Base-by-base conservation (phyloP, 441 rosid genomes). In the Theobroma grandiflorum region DNA sequence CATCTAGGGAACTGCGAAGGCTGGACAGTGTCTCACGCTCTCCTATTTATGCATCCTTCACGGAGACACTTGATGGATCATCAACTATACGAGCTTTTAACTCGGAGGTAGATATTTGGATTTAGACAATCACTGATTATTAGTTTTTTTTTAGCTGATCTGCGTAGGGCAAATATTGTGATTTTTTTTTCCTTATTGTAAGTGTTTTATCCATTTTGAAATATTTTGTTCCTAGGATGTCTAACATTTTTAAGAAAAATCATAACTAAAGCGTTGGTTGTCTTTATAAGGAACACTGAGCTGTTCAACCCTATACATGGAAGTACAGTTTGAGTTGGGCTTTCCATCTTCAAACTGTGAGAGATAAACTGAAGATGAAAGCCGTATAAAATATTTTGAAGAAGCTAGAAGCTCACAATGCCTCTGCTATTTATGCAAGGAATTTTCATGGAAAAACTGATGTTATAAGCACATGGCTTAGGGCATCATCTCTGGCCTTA, bases 11-110 rank as follows among this genome's bases (percentile, higher is more conserved):
- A 81, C 84, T 97, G 82, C 88, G 99, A 79, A 91, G 99, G 87
- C 82, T 97, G 78, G 99, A 95, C 85, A 94, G 98, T 86, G 96
- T 97, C 82, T 89, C 98, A 79, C 96, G 97, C 70, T 97, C 99
- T 77, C 99, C 99, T 42, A 97, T 97, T 76, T 97, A 97, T 77
- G 86, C 97, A 68, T 91, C 94, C 70, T 97, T 97, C 85, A 89
- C 91, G 3, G 99, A 97, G 90, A 94, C 97, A 72, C 95, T 97
- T 31, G 96, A 92, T 85, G 99, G 98, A 67, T 89, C 99, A 76
- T 86, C 99, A 67, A 97, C 99, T 72, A 95, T 97, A 79, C 88
- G 98, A 78, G 99, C 98, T 85, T 95, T 94, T 84, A 90, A 92
- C 58, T 86, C 92, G 77, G 92, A 95, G 96, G 99, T n/a, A 40